phyloP scores from a whole-genome alignment of 768 basidiomycete species.

The Asterophora parasitica region DNA sequence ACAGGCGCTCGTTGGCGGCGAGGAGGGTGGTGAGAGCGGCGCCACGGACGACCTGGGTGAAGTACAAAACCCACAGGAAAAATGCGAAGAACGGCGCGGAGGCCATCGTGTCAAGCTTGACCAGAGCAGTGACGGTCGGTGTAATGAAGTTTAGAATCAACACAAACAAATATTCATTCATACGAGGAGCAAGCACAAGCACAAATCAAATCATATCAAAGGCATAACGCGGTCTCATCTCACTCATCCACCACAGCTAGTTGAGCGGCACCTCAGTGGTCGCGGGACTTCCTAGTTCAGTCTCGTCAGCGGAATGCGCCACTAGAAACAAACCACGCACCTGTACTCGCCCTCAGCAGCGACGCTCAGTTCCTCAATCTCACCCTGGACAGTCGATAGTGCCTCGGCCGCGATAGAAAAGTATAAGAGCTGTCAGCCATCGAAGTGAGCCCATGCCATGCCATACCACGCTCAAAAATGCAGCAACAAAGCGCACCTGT shows the following conservation, averaged over 20 bases:
- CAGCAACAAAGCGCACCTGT: slow-evolving; percentile 41
- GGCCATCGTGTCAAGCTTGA: slow-evolving; percentile 5
- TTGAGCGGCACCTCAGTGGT: slow-evolving; percentile 65
- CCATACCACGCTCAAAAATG: background rate
- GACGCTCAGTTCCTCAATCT: slow-evolving; percentile 89
- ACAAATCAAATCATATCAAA: background rate
- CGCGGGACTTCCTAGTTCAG: slow-evolving; percentile 72
- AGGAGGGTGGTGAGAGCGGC: slow-evolving; percentile 80
- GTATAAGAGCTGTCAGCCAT: slow-evolving; percentile 50
- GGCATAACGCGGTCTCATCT: background rate
- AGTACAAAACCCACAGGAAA: slow-evolving; percentile 32
- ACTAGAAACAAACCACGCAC: slow-evolving; percentile 28
- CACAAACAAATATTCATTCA: too few relatives aligned
- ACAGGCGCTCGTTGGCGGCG: slow-evolving; percentile 73
- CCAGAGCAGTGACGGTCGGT: too few relatives aligned
- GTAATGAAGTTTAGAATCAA: too few relatives aligned
- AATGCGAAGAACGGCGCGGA: slow-evolving; percentile 18
- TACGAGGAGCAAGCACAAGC: background rate
- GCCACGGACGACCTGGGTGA: slow-evolving; percentile 33
- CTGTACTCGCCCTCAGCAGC: slow-evolving; percentile 96
- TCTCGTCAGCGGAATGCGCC: background rate
- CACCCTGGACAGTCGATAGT: slow-evolving; percentile 77
- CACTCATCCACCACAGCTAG: slow-evolving; percentile 3
- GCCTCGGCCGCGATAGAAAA: slow-evolving; percentile 76
- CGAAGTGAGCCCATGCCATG: background rate